These are phyloP conservation scores for Cenchrus purpureus DNA, from an alignment of 176 grass and related monocot species.

Conservation along the genomic window DNA sequence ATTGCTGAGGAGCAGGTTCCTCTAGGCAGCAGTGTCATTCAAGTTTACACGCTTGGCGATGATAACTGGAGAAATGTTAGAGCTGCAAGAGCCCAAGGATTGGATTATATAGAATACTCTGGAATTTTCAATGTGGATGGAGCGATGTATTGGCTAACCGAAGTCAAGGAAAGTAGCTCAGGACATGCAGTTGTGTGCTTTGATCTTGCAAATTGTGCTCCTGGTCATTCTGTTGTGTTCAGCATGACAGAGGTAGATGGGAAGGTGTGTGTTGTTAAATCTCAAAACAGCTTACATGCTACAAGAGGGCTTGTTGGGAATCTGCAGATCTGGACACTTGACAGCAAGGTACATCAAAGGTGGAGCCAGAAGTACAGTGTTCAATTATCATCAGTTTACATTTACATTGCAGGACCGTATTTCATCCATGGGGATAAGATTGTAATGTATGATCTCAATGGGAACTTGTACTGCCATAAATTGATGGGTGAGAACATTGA, in stretches of 20 bases:
- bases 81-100: not conserved
- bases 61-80: conserved; percentile 8
- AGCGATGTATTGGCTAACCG: conserved; percentile 36
- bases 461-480: not conserved
- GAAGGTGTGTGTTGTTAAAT: conserved; percentile 11
- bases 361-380: conserved; percentile 37
- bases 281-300: not conserved
- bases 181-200: conserved; percentile 18
- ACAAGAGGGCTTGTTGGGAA: not conserved
- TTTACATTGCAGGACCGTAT: not conserved
- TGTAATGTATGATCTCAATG: not conserved
- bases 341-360: not conserved
- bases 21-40: conserved; percentile 1
- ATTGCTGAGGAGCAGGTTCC: not conserved
- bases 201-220: not conserved
- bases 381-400: not conserved
- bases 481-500: not conserved
- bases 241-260: conserved; percentile 29
- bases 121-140: conserved; percentile 18
- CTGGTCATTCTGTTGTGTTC: not conserved
- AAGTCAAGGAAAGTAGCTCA: not conserved
- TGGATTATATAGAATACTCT: not conserved
- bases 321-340: conserved; percentile 38
- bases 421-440: conserved; percentile 35
- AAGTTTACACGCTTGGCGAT: conserved; percentile 37